phyloP scores from a whole-genome alignment of 2,329 filamentous ascomycete genomes.

The Lachnellula occidentalis region DNA sequence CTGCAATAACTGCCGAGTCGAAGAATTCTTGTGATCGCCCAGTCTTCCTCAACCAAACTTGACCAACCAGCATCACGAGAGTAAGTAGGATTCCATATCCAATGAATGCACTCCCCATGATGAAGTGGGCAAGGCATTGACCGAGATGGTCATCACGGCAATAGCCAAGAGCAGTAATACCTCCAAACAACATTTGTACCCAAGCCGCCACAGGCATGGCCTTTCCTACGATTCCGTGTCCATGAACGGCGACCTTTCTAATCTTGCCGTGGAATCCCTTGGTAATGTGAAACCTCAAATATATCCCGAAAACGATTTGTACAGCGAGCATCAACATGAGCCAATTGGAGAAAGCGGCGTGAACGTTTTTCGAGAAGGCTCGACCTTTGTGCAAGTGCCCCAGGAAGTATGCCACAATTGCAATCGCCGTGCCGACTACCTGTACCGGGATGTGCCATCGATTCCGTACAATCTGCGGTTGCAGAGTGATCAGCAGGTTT shows the following conservation, averaged over 20 bases:
- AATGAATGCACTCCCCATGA: conserved; percentile 97
- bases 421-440: conserved; percentile 65
- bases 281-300: conserved; percentile 84
- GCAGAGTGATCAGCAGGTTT: conserved; percentile 9
- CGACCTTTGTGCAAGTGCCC: conserved; percentile 88
- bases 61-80: conserved; percentile 80
- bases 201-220: conserved; percentile 79
- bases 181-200: conserved; percentile 94
- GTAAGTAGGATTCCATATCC: conserved; percentile 86
- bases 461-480: conserved; percentile 70
- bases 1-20: conserved; percentile 82
- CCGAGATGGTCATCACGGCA: conserved; percentile 87
- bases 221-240: conserved; percentile 81
- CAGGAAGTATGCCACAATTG: conserved; percentile 80
- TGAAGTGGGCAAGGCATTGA: conserved; percentile 94
- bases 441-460: conserved; percentile 94
- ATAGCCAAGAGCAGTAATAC: conserved; percentile 86
- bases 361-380: conserved; percentile 76
- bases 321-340: conserved; percentile 73
- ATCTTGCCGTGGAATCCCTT: conserved; percentile 77
- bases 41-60: conserved; percentile 75
- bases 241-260: conserved; percentile 62
- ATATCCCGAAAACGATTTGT: conserved; percentile 77
- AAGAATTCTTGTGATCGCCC: conserved; percentile 96
- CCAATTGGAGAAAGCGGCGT: conserved; percentile 72